These are phyloP conservation scores for Pleurotus eryngii DNA, from an alignment of 768 basidiomycete genomes.

Conservation along the genomic window DNA sequence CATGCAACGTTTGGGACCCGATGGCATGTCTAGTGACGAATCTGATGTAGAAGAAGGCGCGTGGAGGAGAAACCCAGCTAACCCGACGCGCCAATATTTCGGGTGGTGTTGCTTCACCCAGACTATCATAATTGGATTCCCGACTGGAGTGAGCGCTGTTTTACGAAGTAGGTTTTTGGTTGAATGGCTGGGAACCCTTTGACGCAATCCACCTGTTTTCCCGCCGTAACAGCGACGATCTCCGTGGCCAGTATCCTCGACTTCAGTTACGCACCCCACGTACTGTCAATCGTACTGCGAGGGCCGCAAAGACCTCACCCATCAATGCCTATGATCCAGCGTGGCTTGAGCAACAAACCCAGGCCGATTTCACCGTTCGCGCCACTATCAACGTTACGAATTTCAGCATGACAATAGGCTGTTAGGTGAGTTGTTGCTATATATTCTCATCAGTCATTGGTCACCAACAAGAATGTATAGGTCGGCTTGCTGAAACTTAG, in stretches of 20 bases:
- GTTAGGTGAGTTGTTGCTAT: too few relatives aligned
- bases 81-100: not conserved
- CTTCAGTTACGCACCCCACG: slow-evolving; percentile 2
- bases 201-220: slow-evolving; percentile 14
- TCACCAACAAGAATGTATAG: too few relatives aligned
- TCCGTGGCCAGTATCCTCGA: slow-evolving; percentile 4
- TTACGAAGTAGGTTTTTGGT: slow-evolving; percentile 9
- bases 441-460: too few relatives aligned
- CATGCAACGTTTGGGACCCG: too few relatives aligned
- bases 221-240: not conserved
- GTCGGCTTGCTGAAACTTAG: too few relatives aligned
- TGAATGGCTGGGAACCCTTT: slow-evolving; percentile 15
- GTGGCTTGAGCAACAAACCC: slow-evolving; percentile 9
- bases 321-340: slow-evolving; percentile 12
- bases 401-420: not conserved
- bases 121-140: too few relatives aligned
- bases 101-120: slow-evolving; percentile 8
- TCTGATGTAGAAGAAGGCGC: not conserved
- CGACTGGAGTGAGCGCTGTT: slow-evolving; percentile 15
- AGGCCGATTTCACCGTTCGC: not conserved
- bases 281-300: not conserved
- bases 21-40: too few relatives aligned
- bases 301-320: slow-evolving; percentile 14
- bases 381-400: not conserved
- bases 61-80: not conserved